Conservation (phyloP, 2,329 filamentous ascomycete species). For the Byssochlamys sp. region DNA sequence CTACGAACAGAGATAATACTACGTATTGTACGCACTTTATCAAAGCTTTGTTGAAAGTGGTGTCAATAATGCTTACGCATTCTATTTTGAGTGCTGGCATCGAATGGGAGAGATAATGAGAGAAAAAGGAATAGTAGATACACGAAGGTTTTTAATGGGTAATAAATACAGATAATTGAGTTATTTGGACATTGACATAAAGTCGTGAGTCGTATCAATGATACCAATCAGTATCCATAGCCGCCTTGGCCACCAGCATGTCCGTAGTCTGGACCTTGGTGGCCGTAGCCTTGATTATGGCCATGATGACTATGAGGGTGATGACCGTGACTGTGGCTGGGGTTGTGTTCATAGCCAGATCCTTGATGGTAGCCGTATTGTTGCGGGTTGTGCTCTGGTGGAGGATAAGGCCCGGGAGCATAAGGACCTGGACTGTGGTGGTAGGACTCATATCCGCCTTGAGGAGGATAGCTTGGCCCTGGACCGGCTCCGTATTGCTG, state of each 20-base stretch:
- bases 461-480: neutral
- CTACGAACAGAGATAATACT: no score
- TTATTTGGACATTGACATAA: neutral
- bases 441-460: neutral
- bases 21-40: no score
- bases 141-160: neutral
- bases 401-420: neutral
- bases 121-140: no score
- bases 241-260: neutral
- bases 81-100: no score
- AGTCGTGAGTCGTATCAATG: neutral
- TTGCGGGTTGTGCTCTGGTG: neutral
- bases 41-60: no score
- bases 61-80: no score
- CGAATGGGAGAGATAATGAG: no score
- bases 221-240: slow-evolving; percentile 2
- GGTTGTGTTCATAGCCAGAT: neutral
- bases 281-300: slow-evolving; percentile 1
- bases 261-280: neutral
- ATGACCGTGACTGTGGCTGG: slow-evolving; percentile 4
- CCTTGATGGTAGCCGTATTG: neutral
- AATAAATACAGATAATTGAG: neutral
- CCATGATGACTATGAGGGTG: no score
- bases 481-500: neutral
- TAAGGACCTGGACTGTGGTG: neutral